Conservation (phyloP, 2,329 filamentous ascomycete genomes). For the Trichoderma sp. region DNA sequence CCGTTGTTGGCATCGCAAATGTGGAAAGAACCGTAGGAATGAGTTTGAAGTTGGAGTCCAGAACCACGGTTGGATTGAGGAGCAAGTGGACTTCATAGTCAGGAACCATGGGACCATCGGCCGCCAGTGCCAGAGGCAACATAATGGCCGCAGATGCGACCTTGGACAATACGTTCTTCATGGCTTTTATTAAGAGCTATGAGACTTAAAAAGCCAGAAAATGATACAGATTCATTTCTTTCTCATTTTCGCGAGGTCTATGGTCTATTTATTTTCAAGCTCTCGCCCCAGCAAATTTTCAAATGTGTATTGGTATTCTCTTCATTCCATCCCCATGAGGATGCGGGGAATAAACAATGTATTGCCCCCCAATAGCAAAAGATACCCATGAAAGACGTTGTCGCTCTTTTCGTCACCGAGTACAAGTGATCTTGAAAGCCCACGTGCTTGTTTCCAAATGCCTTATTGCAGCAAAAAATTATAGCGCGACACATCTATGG, state of each 20-base stretch:
- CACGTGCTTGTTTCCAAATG: background rate
- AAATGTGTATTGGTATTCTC: too few species aligned
- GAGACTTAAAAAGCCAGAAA: background rate
- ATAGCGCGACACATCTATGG: background rate
- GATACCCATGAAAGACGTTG: background rate
- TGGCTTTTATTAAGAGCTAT: background rate
- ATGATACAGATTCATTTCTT: background rate
- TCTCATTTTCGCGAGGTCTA: background rate
- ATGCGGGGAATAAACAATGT: background rate
- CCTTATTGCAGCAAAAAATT: background rate
- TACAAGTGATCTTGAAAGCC: background rate
- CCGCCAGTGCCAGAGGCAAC: background rate
- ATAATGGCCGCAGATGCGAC: background rate
- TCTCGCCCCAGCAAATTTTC: too few species aligned
- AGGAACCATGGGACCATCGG: constrained; percentile 4
- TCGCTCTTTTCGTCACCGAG: constrained; percentile 8
- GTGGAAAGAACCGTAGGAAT: constrained; percentile 9
- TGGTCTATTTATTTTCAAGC: background rate
- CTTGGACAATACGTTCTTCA: background rate
- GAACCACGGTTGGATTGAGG: constrained; percentile 9
- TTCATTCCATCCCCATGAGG: too few species aligned
- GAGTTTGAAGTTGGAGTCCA: constrained; percentile 17
- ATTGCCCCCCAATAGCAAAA: background rate
- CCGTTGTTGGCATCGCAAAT: constrained; percentile 17
- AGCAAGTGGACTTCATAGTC: constrained; percentile 16